These are phyloP conservation scores for Filobasidium uniguttulatum DNA, from an alignment of 1,284 basidiomycete genomes.

Conservation along the genomic window DNA sequence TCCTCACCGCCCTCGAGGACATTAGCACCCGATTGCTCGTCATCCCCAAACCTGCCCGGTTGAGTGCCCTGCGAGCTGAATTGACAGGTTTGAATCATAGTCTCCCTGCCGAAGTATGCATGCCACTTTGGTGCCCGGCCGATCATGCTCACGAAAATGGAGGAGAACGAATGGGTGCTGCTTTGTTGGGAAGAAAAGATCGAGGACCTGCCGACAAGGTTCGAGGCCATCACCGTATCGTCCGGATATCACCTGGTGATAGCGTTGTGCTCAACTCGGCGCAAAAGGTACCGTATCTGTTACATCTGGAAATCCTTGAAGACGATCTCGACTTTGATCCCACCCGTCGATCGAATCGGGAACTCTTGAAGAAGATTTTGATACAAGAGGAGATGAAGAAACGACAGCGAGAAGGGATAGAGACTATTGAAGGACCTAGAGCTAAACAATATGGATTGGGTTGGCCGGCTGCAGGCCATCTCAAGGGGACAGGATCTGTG, in stretches of 20 bases:
- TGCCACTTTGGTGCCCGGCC: constrained; percentile 89
- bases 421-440: constrained; percentile 9
- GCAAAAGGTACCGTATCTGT: constrained; percentile 83
- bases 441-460: constrained; percentile 8
- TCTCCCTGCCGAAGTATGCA: constrained; percentile 90
- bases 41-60: constrained; percentile 83
- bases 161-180: constrained; percentile 24
- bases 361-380: constrained; percentile 69
- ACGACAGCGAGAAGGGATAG: constrained; percentile 26
- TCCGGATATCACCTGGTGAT: constrained; percentile 94
- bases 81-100: constrained; percentile 91
- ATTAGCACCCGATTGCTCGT: constrained; percentile 85
- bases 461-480: background rate
- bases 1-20: constrained; percentile 75
- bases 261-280: constrained; percentile 97
- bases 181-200: constrained; percentile 42
- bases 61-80: constrained; percentile 89
- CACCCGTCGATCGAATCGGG: constrained; percentile 64
- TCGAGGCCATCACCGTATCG: constrained; percentile 80
- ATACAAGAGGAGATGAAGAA: constrained; percentile 48
- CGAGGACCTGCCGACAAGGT: constrained; percentile 31
- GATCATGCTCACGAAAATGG: constrained; percentile 37
- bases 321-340: constrained; percentile 93
- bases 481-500: background rate
- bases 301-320: constrained; percentile 82